Percentiles rank a stretch among this genome's conserved stretches.
phyloP scores from a whole-genome alignment of 108 stramenopile species.

The Aureococcus anophagefferens region DNA sequence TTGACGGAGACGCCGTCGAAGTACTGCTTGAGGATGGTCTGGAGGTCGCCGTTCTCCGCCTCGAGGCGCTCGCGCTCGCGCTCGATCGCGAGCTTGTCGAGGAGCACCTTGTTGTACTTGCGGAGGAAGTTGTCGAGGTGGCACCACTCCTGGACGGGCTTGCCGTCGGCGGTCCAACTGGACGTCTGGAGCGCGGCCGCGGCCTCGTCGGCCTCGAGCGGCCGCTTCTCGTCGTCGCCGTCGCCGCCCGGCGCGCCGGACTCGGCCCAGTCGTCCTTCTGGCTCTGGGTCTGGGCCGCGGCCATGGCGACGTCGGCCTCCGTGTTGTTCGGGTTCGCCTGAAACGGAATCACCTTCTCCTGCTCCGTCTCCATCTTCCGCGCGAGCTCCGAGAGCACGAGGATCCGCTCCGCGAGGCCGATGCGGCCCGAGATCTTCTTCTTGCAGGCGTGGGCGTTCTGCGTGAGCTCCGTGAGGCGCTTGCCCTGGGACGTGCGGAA shows the following conservation, averaged over 20 bases:
- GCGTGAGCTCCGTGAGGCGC: slow-evolving; percentile 29
- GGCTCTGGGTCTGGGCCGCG: too few relatives aligned
- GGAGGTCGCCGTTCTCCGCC: slow-evolving; percentile 40
- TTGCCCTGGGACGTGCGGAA: slow-evolving; percentile 28
- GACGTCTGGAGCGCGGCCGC: slow-evolving; percentile 20
- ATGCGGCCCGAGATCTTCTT: slow-evolving; percentile 10
- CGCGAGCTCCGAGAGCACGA: slow-evolving; percentile 44
- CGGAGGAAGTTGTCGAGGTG: slow-evolving; percentile 48
- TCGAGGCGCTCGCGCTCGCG: slow-evolving; percentile 35
- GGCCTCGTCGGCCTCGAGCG: not conserved
- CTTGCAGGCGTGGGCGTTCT: slow-evolving; percentile 37
- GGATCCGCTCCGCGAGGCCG: slow-evolving; percentile 38
- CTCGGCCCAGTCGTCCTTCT: not conserved
- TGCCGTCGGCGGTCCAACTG: slow-evolving; percentile 11
- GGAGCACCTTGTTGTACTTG: slow-evolving; percentile 52
- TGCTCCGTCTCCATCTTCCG: slow-evolving; percentile 47
- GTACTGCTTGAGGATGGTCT: slow-evolving; percentile 42
- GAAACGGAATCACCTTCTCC: slow-evolving; percentile 46
- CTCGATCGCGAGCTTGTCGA: slow-evolving; percentile 48
- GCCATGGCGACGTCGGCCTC: not conserved
- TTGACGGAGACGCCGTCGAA: slow-evolving; percentile 42
- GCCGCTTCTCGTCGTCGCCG: slow-evolving; percentile 1
- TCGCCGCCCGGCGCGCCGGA: not conserved
- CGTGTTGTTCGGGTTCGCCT: slow-evolving; percentile 5
- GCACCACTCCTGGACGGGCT: slow-evolving; percentile 19